Base-by-base conservation (phyloP, 441 rosid genomes). In the Erodium moschatum region DNA sequence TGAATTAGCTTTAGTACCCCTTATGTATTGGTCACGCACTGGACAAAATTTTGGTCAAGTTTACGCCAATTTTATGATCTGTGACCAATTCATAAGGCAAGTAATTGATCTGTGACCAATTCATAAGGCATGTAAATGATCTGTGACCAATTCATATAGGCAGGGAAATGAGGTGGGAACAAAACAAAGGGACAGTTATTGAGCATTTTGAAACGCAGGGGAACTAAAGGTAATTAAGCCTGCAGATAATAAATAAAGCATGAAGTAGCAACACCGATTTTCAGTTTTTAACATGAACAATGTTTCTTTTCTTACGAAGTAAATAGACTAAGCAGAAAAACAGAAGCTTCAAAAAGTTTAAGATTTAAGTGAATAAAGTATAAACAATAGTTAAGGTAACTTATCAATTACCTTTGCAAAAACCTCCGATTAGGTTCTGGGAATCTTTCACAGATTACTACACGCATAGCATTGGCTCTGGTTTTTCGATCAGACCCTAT, bases 381-480 rank as follows among this genome's bases (percentile, higher is more conserved):
- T 21, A 61, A 11, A 61, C 10, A 11, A 61, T 21, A 21, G 15
- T 0, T 21, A 61, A 58, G 16, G 27, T 24, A 48, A 73, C 52
- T 69, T 52, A 65, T 54, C 21, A 70, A 50, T 66, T 78, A 95
- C 99, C 99, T 95, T 71, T 95, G 95, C 85, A 95, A 76, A 69
- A 95, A 81, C 77, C 86, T 91, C 13, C 99, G 97, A 72, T 95
- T 95, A 74, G 99, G 99, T 84, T 95, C 99, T 64, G 99, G 99
- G 77, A 95, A 95, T 64, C 93, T 85, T 79, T 92, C 99, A 65
- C 87, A 83, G 73, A 95, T 88, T 72, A 98, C 97, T 72, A 77
- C 75, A 66, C 96, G 87, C 89, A 92, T 90, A 77, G 93, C 86
- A 82, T 81, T 82, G 73, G 88, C 87, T 84, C 96, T 82, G 76